Percentiles rank a stretch among this genome's conserved stretches.
Evolutionary conservation across 371 early-diverging fungal species (phyloP).

Genomic region (Saksenaea vasiformis): DNA sequence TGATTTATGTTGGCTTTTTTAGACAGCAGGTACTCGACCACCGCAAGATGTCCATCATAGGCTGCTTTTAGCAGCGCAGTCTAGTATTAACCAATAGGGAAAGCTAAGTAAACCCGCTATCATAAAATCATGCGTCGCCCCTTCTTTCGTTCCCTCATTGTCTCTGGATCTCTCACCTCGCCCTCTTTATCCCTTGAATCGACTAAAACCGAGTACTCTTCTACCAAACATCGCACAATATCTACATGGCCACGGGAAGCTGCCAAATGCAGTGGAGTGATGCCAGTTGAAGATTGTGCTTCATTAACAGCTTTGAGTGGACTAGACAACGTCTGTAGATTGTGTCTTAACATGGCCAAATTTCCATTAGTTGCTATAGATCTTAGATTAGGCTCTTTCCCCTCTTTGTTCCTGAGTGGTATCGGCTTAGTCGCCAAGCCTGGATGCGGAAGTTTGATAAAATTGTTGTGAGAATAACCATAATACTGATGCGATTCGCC

Average conservation of each 20-base stretch:
- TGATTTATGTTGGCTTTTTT: conserved; percentile 67
- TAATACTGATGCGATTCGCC: conserved; percentile 63
- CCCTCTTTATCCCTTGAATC: conserved; percentile 72
- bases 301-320: conserved; percentile 49
- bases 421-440: conserved; percentile 13
- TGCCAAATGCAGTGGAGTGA: conserved; percentile 72
- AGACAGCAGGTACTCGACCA: conserved; percentile 66
- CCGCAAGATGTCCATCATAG: conserved; percentile 64
- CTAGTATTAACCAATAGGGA: conserved; percentile 32
- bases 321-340: conserved; percentile 30
- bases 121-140: not conserved
- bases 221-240: conserved; percentile 66
- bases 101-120: not conserved
- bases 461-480: conserved; percentile 56
- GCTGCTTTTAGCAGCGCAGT: conserved; percentile 82
- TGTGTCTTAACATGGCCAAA: conserved; percentile 34
- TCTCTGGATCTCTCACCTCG: conserved; percentile 53
- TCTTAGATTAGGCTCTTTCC: conserved; percentile 22
- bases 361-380: conserved; percentile 45
- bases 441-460: conserved; percentile 47
- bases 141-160: not conserved
- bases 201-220: conserved; percentile 64
- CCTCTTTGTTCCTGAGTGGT: conserved; percentile 14
- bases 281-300: conserved; percentile 60
- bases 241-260: conserved; percentile 72